These are phyloP conservation scores for Elaeagnus macrophylla DNA, from an alignment of 306 rosid genomes.

Conservation along the genomic window DNA sequence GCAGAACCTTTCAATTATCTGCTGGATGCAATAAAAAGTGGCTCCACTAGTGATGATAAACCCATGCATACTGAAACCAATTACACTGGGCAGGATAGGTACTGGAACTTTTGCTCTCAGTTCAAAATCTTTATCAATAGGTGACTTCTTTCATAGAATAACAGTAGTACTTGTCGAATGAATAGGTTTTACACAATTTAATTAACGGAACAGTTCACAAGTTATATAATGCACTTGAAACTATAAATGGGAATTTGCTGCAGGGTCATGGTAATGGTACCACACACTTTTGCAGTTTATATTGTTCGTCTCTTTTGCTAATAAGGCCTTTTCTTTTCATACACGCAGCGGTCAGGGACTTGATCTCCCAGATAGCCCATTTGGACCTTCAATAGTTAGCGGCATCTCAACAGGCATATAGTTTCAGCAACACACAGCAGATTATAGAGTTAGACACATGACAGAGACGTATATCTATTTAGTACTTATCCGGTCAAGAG, in stretches of 20 bases:
- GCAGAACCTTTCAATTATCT: constrained; percentile 28
- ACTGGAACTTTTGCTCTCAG: neutral
- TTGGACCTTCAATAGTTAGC: constrained; percentile 32
- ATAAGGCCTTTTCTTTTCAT: neutral
- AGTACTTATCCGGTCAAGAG: constrained; percentile 5
- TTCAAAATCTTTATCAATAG: neutral
- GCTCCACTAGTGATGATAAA: constrained; percentile 30
- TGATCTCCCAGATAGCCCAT: constrained; percentile 76
- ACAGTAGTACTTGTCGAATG: neutral
- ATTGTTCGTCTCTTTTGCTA: neutral
- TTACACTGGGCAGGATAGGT: constrained; percentile 49
- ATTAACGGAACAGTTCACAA: too few relatives aligned
- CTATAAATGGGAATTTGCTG: too few relatives aligned
- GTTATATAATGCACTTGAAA: too few relatives aligned
- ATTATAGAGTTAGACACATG: constrained; percentile 24
- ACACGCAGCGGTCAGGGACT: constrained; percentile 35
- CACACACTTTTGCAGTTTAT: neutral
- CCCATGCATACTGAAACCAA: constrained; percentile 21
- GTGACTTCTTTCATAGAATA: too few relatives aligned
- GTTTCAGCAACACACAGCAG: constrained; percentile 20
- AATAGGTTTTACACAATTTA: too few relatives aligned
- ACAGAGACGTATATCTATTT: constrained; percentile 9
- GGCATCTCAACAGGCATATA: constrained; percentile 27
- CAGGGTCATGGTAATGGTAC: neutral
- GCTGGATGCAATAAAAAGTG: constrained; percentile 21